Evolutionary conservation across 1,284 basidiomycete species (phyloP).

Genomic region (Xerocomus amazonicus): DNA sequence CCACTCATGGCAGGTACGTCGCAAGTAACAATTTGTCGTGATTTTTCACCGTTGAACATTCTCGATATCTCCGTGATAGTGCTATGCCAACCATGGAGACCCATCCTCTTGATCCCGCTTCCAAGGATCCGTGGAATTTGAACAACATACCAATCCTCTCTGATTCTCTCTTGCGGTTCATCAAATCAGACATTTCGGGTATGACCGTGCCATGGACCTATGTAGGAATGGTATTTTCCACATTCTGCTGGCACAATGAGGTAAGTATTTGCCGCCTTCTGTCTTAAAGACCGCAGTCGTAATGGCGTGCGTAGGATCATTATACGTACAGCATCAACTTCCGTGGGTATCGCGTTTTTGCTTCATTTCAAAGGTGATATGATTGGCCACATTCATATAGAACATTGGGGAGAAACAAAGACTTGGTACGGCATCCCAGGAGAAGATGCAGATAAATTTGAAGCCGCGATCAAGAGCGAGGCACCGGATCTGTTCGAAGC

Average conservation of each 20-base stretch:
- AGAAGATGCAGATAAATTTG: conserved; percentile 91
- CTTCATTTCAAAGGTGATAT: conserved; percentile 16
- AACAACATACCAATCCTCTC: conserved; percentile 94
- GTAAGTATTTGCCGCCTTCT: conserved; percentile 38
- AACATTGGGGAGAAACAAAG: conserved; percentile 99
- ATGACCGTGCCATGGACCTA: conserved; percentile 99
- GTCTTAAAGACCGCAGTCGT: conserved; percentile 19
- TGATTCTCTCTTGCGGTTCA: conserved; percentile 86
- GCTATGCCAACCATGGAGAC: conserved; percentile 95
- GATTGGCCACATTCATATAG: conserved; percentile 42
- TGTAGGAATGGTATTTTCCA: conserved; percentile 98
- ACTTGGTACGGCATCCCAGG: conserved; percentile 99
- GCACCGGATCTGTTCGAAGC: conserved; percentile 99
- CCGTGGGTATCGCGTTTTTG: conserved; percentile 54
- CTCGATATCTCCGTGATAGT: conserved; percentile 41
- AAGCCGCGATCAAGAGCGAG: conserved; percentile 91
- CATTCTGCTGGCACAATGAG: conserved; percentile 99
- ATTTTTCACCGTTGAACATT: conserved; percentile 32
- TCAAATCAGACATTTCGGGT: conserved; percentile 98
- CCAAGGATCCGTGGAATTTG: conserved; percentile 95
- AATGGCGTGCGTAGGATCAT: conserved; percentile 66
- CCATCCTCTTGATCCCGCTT: conserved; percentile 82
- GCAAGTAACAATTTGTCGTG: conserved; percentile 10
- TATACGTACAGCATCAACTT: conserved; percentile 96
- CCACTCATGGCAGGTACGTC: conserved; percentile 89